A percentile compares a stretch with the other conserved stretches of the same genome.
Conservation (phyloP, 164 flowering plant genomes). For the Vitis amurensis region DNA sequence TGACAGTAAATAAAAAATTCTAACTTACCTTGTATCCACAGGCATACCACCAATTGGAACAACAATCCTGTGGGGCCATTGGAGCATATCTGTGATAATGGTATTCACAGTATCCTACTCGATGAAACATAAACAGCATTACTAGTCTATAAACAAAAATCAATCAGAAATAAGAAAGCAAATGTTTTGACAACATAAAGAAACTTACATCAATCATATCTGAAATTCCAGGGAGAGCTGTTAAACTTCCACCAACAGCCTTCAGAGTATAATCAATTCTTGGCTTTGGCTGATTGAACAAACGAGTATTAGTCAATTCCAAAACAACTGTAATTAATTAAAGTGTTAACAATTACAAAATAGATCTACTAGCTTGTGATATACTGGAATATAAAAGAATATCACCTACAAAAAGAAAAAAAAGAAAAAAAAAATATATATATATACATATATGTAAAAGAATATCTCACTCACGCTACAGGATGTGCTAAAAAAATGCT, state of each 20-base stretch:
- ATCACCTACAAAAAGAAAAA: background rate
- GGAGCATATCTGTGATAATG: conserved; percentile 89
- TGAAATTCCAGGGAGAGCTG: conserved; percentile 94
- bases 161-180: background rate
- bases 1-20: background rate
- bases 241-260: conserved; percentile 98
- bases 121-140: conserved; percentile 1
- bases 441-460: background rate
- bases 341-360: background rate
- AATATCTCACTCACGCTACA: background rate
- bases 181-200: background rate
- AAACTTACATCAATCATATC: conserved; percentile 96
- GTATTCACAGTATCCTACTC: conserved; percentile 86
- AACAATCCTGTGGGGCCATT: conserved; percentile 99
- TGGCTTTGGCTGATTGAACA: conserved; percentile 75
- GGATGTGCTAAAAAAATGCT: no score
- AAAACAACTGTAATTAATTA: background rate
- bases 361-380: background rate
- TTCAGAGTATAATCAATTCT: conserved; percentile 88
- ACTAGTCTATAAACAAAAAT: conserved; percentile 3
- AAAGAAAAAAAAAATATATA: no score
- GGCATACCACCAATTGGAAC: conserved; percentile 94
- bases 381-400: background rate
- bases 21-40: conserved; percentile 73
- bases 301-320: conserved; percentile 13